phyloP scores from a whole-genome alignment of 345 rosid genomes.

The Hirschfeldia incana region DNA sequence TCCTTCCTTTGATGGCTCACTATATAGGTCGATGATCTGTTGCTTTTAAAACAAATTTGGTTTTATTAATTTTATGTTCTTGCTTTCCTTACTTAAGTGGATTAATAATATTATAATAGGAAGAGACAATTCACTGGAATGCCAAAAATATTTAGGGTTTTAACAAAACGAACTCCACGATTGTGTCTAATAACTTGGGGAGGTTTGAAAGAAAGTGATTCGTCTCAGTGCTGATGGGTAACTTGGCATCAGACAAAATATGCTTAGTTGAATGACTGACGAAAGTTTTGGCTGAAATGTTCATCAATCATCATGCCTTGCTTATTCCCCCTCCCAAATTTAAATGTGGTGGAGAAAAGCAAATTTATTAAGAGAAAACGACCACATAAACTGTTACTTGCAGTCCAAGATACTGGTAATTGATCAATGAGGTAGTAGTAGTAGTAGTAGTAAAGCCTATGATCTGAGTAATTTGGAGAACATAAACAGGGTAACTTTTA shows the following conservation, averaged over 20 bases:
- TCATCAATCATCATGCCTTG: slow-evolving; percentile 13
- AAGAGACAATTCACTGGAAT: slow-evolving; percentile 9
- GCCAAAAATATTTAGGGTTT: background rate
- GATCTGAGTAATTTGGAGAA: background rate
- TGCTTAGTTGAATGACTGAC: slow-evolving; percentile 7
- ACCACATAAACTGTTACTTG: slow-evolving; percentile 6
- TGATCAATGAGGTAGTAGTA: background rate
- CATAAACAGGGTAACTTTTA: background rate
- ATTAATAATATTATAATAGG: background rate
- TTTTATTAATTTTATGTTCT: background rate
- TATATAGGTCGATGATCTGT: background rate
- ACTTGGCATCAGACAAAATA: background rate
- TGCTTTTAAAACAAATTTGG: background rate
- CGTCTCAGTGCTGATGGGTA: slow-evolving; percentile 4
- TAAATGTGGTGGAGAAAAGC: slow-evolving; percentile 14
- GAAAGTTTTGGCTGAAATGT: background rate
- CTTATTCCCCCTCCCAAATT: slow-evolving; percentile 2
- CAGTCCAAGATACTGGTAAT: background rate
- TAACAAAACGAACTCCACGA: slow-evolving; percentile 1
- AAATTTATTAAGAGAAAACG: background rate
- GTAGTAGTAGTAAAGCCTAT: background rate
- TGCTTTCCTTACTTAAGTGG: background rate
- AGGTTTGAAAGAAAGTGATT: slow-evolving; percentile 1
- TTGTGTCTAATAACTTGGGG: slow-evolving; percentile 9
- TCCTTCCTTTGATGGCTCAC: background rate